A percentile compares a stretch with the other conserved stretches of the same genome.
phyloP scores from a whole-genome alignment of 1,284 basidiomycete species.

The Boletellus deceptivus region DNA sequence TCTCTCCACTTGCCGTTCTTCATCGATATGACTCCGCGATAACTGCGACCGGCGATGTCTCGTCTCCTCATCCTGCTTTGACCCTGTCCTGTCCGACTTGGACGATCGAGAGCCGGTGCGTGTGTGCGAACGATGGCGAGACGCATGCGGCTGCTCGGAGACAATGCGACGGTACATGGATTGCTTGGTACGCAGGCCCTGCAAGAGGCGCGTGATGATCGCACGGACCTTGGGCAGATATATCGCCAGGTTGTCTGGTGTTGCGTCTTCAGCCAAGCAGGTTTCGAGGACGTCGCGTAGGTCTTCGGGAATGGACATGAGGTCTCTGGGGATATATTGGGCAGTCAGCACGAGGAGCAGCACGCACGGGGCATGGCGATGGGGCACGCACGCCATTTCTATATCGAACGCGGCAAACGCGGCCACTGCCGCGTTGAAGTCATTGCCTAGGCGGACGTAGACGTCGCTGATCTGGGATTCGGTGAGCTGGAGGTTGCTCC shows the following conservation, averaged over 20 bases:
- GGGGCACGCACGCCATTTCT: conserved; percentile 77
- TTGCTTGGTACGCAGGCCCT: conserved; percentile 92
- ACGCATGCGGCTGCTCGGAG: conserved; percentile 48
- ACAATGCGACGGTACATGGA: conserved; percentile 70
- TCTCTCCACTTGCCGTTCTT: conserved; percentile 22
- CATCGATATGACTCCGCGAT: conserved; percentile 35
- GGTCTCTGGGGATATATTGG: conserved; percentile 58
- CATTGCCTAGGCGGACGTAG: conserved; percentile 95
- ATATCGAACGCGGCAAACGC: conserved; percentile 88
- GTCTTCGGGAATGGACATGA: conserved; percentile 86
- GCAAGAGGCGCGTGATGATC: conserved; percentile 91
- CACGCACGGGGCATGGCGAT: conserved; percentile 5
- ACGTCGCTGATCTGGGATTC: conserved; percentile 93
- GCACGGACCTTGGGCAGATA: conserved; percentile 90
- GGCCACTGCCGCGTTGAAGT: conserved; percentile 91
- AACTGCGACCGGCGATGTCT: conserved; percentile 44
- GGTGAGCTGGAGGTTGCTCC: conserved; percentile 75
- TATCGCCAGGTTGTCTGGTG: conserved; percentile 78
- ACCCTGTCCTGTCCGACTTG: conserved; percentile 30
- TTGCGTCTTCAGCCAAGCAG: conserved; percentile 89
- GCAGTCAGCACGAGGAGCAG: conserved; percentile 14
- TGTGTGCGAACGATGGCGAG: conserved; percentile 50
- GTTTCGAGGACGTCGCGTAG: conserved; percentile 87
- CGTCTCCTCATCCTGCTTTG: conserved; percentile 41
- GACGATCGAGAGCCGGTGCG: conserved; percentile 54